Evolutionary conservation across 192 early-diverging fungal genomes (phyloP), one percentile per base, ranked within the genome.

Genomic region (Coemansia sp.): DNA sequence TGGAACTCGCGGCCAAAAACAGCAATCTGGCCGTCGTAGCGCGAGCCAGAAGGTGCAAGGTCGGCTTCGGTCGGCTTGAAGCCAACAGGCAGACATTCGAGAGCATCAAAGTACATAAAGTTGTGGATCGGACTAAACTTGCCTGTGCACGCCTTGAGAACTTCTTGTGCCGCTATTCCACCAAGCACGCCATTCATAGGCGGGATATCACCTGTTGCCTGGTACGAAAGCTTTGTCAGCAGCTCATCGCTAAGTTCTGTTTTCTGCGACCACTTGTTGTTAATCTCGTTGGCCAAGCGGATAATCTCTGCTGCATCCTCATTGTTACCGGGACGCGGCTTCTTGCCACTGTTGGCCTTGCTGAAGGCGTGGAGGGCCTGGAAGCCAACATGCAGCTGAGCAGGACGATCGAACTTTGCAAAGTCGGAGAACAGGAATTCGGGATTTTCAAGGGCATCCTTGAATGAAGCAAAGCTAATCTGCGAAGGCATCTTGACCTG

Each of bases 151-250:
- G 95, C 93, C 88, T 99, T 99, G 11, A 99, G 87, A 13, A 98
- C 96, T 78, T 99, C 98, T 80, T 99, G 98, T 18, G 95, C 98
- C 22, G 95, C 91, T 19, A 98, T 78, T 47, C 98, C 98, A 62
- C 98, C 98, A 77, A 97, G 87, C n/a, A 98, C 89, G 15, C 96
- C 98, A 19, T 88, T 86, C 95, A 99, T 96, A 41, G 98, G 95
- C 16, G 95, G 85, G 49, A 99, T 67, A 68, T 98, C 94, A 52
- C 98, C 98, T 19, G 86, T 72, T 16, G 96, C 94, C 75, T 94
- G 91, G 68, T 85, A 98, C 41, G 96, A 69, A 22, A 99, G 82
- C 77, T 95, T 88, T 66, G 90, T 91, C 42, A 98, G 86, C 32
- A 98, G 72, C 69, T 97, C 90, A 36, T 94, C 94, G 73, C 92